Percentiles rank a stretch among this genome's conserved stretches.
Conservation (phyloP, 2,329 filamentous ascomycete genomes). For the Aspergillus sclerotialis region DNA sequence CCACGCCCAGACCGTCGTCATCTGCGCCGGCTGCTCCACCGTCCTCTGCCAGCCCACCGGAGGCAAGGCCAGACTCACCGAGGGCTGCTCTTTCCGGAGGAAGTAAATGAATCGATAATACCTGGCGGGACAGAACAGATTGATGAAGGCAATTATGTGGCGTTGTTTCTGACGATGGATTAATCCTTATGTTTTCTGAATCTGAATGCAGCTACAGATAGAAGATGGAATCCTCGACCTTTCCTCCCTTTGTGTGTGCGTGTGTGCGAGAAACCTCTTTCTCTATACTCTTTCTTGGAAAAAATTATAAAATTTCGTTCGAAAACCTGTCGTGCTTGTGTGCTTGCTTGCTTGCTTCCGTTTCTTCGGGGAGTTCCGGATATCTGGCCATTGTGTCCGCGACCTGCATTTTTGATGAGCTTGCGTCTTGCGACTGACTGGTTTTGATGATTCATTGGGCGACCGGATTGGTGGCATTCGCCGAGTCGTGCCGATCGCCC, state of each 20-base stretch:
- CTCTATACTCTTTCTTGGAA: slow-evolving; percentile 53
- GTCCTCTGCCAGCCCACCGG: slow-evolving; percentile 99
- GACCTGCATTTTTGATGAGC: no score
- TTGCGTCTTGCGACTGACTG: not conserved
- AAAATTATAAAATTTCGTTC: slow-evolving; percentile 41
- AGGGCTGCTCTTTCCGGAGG: slow-evolving; percentile 99
- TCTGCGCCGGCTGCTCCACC: slow-evolving; percentile 99
- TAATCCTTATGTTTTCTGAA: slow-evolving; percentile 18
- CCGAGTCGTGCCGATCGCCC: no score
- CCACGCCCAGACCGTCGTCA: slow-evolving; percentile 99
- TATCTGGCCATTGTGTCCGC: slow-evolving; percentile 65
- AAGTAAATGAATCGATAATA: slow-evolving; percentile 60
- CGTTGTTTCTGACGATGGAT: slow-evolving; percentile 23
- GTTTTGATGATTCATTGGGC: not conserved
- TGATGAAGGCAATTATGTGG: slow-evolving; percentile 31
- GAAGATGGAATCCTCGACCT: slow-evolving; percentile 31
- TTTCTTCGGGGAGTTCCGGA: slow-evolving; percentile 66
- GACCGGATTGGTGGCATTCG: no score
- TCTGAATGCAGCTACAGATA: slow-evolving; percentile 23
- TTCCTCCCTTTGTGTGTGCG: no score
- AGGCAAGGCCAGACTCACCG: slow-evolving; percentile 97
- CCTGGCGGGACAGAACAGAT: slow-evolving; percentile 17
- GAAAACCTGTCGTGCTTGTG: slow-evolving; percentile 36
- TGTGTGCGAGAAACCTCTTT: slow-evolving; percentile 44
- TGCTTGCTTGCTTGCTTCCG: slow-evolving; percentile 40